phyloP scores from a whole-genome alignment of 108 stramenopile species.

The Cyclotella baltica region DNA sequence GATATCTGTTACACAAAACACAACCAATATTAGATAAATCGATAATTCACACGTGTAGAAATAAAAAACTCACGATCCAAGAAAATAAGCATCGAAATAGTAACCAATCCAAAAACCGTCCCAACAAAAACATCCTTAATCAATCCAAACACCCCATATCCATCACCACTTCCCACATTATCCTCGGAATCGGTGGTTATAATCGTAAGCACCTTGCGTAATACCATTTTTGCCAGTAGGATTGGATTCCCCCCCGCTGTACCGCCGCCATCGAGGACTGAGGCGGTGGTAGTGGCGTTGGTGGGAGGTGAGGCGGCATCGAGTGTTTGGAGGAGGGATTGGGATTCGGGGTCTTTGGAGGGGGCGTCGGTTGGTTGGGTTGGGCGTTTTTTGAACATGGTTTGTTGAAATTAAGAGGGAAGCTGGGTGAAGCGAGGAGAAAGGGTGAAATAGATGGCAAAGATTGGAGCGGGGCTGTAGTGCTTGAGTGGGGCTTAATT shows the following conservation, averaged over 20 bases:
- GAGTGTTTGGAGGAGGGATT: constrained; percentile 5
- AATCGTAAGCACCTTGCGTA: constrained; percentile 20
- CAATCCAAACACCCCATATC: neutral
- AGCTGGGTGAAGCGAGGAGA: too few species aligned
- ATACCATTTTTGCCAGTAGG: constrained; percentile 23
- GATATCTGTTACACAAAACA: constrained; percentile 1
- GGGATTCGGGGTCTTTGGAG: too few species aligned
- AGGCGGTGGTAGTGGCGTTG: neutral
- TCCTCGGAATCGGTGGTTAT: neutral
- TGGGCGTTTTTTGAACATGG: too few species aligned
- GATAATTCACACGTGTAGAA: too few species aligned
- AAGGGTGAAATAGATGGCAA: too few species aligned
- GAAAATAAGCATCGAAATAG: constrained; percentile 31
- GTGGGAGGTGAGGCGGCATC: neutral
- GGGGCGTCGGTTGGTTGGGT: too few species aligned
- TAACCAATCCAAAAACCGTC: constrained; percentile 20
- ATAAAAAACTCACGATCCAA: constrained; percentile 35
- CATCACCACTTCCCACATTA: neutral
- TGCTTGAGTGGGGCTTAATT: too few species aligned
- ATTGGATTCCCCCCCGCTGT: constrained; percentile 18
- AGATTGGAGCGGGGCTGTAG: too few species aligned
- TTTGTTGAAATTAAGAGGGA: too few species aligned
- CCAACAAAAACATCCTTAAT: constrained; percentile 43
- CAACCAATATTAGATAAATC: neutral
- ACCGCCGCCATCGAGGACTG: neutral